A percentile compares a stretch with the other conserved stretches of the same genome.
These are phyloP conservation scores for Metrosideros polymorpha DNA, from an alignment of 441 rosid genomes.

Conservation along the genomic window DNA sequence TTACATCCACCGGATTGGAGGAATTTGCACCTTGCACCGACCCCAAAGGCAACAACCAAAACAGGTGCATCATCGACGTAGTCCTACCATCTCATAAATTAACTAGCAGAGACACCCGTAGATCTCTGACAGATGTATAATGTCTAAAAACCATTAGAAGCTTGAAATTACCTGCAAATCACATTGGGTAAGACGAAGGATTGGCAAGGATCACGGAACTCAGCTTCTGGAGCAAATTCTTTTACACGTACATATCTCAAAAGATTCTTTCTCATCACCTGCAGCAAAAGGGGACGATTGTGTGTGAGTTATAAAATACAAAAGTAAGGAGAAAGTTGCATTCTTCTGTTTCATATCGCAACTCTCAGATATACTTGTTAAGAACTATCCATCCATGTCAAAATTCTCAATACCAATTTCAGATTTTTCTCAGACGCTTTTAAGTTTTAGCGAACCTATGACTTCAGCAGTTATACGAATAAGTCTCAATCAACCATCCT, in stretches of 20 bases:
- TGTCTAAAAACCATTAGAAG: not conserved
- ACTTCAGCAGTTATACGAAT: not conserved
- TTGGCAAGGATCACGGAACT: conserved; percentile 58
- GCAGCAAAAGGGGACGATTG: not conserved
- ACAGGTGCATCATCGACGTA: too few species aligned
- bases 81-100: not conserved
- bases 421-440: not conserved
- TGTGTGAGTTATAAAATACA: not conserved
- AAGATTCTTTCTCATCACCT: conserved; percentile 87
- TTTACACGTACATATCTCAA: conserved; percentile 61
- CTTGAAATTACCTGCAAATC: conserved; percentile 67
- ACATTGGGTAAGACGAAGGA: conserved; percentile 80
- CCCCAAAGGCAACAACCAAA: not conserved
- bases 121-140: not conserved
- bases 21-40: not conserved
- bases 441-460: not conserved
- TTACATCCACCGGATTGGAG: not conserved
- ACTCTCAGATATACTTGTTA: not conserved
- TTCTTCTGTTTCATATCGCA: not conserved
- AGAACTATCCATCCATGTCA: not conserved
- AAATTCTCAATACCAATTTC: not conserved
- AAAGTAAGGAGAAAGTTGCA: not conserved
- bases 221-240: conserved; percentile 92
- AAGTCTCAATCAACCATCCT: not conserved
- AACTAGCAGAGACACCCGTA: not conserved